These are phyloP conservation scores for Meyerozyma sp. DNA, from an alignment of 1,139 yeast species.

Conservation along the genomic window DNA sequence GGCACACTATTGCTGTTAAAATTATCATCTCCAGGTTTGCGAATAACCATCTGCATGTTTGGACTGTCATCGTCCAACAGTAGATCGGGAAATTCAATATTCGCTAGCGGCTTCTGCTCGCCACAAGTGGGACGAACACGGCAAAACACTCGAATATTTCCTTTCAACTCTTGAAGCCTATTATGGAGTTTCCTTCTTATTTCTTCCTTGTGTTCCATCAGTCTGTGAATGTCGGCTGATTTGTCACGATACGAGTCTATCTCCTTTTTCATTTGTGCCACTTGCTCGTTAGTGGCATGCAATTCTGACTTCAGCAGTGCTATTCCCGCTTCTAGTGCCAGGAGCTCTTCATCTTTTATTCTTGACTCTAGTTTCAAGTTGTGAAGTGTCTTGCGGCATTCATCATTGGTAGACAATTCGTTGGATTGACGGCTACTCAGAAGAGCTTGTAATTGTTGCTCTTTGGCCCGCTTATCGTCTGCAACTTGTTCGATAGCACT, in stretches of 20 bases:
- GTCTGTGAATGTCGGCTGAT: constrained; percentile 20
- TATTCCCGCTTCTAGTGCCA: background rate
- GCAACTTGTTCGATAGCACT: constrained; percentile 11
- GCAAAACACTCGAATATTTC: constrained; percentile 89
- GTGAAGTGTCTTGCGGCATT: constrained; percentile 5
- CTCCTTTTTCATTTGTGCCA: constrained; percentile 4
- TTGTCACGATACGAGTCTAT: constrained; percentile 5
- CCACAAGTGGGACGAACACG: constrained; percentile 61
- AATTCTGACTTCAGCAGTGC: background rate
- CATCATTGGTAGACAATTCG: constrained; percentile 4
- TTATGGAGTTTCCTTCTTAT: constrained; percentile 67
- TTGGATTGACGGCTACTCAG: background rate
- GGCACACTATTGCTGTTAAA: constrained; percentile 6
- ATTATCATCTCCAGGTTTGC: constrained; percentile 18
- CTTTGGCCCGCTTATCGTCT: constrained; percentile 5
- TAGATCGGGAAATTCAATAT: constrained; percentile 45
- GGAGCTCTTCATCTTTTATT: constrained; percentile 18
- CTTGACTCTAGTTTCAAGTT: constrained; percentile 9
- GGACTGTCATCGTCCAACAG: constrained; percentile 46
- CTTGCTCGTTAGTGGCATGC: background rate
- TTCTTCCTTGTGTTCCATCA: constrained; percentile 17
- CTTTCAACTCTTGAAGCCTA: constrained; percentile 78
- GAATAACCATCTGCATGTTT: constrained; percentile 23
- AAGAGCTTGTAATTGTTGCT: background rate
- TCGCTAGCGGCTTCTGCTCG: constrained; percentile 20